Evolutionary conservation across 805 yeast species (phyloP).

Genomic region (Candida verbasci): DNA sequence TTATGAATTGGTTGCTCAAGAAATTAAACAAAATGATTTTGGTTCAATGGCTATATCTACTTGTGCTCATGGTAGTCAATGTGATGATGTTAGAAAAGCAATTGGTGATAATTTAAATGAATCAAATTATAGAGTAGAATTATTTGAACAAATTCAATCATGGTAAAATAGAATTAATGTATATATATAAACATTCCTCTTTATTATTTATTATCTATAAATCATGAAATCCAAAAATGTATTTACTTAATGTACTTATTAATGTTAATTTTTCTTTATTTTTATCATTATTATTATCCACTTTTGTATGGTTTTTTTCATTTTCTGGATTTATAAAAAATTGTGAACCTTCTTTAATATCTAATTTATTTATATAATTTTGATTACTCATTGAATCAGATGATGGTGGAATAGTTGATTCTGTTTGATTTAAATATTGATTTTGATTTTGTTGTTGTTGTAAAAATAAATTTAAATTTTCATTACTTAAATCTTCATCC

Average conservation of each 20-base stretch:
- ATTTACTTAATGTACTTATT: slow-evolving; percentile 28
- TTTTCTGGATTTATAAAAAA: slow-evolving; percentile 25
- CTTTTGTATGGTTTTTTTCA: slow-evolving; percentile 10
- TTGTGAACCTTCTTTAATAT: slow-evolving; percentile 36
- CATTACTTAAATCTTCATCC: slow-evolving; percentile 47
- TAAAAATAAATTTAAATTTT: slow-evolving; percentile 7
- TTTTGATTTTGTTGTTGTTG: slow-evolving; percentile 7
- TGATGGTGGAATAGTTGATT: slow-evolving; percentile 1
- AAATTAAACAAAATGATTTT: slow-evolving; percentile 22
- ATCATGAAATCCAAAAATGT: slow-evolving; percentile 41
- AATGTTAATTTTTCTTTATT: slow-evolving; percentile 27
- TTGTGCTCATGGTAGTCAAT: slow-evolving; percentile 45
- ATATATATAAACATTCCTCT: too few species aligned
- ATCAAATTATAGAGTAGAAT: slow-evolving; percentile 24
- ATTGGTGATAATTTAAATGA: slow-evolving; percentile 19
- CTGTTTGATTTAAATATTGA: neutral
- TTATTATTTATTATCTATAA: too few species aligned
- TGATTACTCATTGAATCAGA: slow-evolving; percentile 8
- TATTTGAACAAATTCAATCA: slow-evolving; percentile 23
- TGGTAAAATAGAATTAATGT: too few species aligned
- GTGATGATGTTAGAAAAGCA: slow-evolving; percentile 23
- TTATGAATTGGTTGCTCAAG: slow-evolving; percentile 26
- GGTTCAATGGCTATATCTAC: slow-evolving; percentile 42
- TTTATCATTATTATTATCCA: neutral
- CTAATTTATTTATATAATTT: slow-evolving; percentile 21